phyloP scores from a whole-genome alignment of 495 filamentous ascomycete genomes.

The Penicillium coffeae region DNA sequence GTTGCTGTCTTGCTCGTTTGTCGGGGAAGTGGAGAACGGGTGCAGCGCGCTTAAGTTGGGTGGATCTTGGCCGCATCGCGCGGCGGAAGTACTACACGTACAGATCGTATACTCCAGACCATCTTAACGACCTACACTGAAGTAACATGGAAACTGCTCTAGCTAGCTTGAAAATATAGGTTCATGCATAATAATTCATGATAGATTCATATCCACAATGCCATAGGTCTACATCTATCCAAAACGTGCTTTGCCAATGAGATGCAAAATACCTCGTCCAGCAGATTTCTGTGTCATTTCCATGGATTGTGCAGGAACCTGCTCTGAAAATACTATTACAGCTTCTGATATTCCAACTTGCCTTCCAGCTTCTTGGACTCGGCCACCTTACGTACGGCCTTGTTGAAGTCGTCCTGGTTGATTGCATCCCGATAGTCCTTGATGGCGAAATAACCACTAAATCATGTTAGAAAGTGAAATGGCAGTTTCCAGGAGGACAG shows the following conservation, averaged over 20 bases:
- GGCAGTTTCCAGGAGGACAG: slow-evolving; percentile 6
- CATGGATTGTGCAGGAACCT: slow-evolving; percentile 6
- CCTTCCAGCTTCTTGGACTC: slow-evolving; percentile 98
- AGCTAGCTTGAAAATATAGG: too few relatives aligned
- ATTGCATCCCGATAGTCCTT: slow-evolving; percentile 94
- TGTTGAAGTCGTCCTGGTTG: slow-evolving; percentile 98
- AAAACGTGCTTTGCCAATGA: not conserved
- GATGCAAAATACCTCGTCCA: slow-evolving; percentile 17
- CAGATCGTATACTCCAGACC: too few relatives aligned
- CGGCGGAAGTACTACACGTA: too few relatives aligned
- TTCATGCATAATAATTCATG: not conserved
- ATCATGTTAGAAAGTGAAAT: slow-evolving; percentile 20
- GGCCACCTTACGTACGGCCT: slow-evolving; percentile 92
- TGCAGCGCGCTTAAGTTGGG: not conserved
- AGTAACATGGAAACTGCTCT: not conserved
- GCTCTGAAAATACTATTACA: slow-evolving; percentile 53
- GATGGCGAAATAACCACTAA: slow-evolving; percentile 90
- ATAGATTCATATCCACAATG: not conserved
- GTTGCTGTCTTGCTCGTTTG: not conserved
- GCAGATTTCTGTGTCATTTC: slow-evolving; percentile 10
- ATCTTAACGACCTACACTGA: not conserved
- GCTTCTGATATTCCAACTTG: slow-evolving; percentile 95
- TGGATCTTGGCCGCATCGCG: not conserved
- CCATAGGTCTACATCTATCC: not conserved
- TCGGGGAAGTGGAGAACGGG: slow-evolving; percentile 14